phyloP scores from a whole-genome alignment of 768 basidiomycete genomes.

The Coprinopsis strossmayeri region DNA sequence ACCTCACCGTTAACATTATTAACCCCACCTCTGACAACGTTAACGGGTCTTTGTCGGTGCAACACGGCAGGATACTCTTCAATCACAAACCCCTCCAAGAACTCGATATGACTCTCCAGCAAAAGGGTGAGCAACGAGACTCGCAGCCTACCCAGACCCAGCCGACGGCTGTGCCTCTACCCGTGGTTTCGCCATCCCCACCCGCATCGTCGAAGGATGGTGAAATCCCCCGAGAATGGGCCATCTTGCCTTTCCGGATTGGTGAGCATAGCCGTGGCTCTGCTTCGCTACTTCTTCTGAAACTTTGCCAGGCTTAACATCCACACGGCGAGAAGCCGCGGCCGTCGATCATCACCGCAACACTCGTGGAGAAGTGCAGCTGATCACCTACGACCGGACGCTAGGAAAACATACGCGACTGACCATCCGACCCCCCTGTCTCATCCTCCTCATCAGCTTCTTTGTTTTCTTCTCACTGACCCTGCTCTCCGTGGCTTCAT shows the following conservation, averaged over 20 bases:
- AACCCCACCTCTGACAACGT: background rate
- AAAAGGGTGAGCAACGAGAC: background rate
- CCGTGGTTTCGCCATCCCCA: too few relatives aligned
- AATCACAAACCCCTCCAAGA: background rate
- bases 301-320: background rate
- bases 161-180: background rate
- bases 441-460: background rate
- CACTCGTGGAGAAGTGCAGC: background rate
- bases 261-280: background rate
- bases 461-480: background rate
- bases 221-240: background rate
- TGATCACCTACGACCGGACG: background rate
- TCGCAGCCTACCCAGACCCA: background rate
- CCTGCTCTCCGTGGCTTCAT: background rate
- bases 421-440: constrained; percentile 1
- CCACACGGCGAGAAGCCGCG: background rate
- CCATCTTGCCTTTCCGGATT: background rate
- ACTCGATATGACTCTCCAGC: background rate
- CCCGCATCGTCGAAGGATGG: background rate
- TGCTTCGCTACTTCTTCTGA: background rate
- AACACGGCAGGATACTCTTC: background rate
- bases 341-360: background rate
- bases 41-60: background rate
- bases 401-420: constrained; percentile 1
- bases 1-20: background rate